Percentiles rank a stretch among this genome's conserved stretches.
Evolutionary conservation across 2,329 filamentous ascomycete genomes (phyloP).

Genomic region (Fusarium redolens): DNA sequence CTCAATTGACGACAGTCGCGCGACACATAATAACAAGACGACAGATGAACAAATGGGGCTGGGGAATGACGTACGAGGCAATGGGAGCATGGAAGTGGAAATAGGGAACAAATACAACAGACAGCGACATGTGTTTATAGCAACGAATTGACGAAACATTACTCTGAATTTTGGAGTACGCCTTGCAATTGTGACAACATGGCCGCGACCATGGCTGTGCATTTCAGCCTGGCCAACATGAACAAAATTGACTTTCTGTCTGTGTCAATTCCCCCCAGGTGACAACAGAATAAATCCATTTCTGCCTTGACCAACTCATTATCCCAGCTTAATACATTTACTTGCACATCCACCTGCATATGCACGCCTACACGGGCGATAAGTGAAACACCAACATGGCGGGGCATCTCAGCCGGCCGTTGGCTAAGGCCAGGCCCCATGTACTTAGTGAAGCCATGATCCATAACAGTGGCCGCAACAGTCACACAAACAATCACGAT

Average conservation of each 20-base stretch:
- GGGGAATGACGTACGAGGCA: neutral
- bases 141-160: neutral
- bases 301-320: neutral
- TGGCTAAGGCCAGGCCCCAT: no score
- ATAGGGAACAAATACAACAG: neutral
- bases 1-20: neutral
- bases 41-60: neutral
- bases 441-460: no score
- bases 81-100: accelerated
- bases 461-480: no score
- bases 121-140: neutral
- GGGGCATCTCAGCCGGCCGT: neutral
- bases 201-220: neutral
- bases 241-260: neutral
- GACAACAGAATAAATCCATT: accelerated
- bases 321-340: no score
- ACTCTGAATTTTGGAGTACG: no score
- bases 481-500: no score
- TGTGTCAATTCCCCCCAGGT: neutral
- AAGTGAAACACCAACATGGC: neutral
- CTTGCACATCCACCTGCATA: neutral
- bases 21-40: accelerated
- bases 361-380: neutral
- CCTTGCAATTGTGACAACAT: neutral
- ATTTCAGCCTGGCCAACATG: neutral